Base-by-base conservation (phyloP, 2,329 filamentous ascomycete species). In the Penicillium sp. region DNA sequence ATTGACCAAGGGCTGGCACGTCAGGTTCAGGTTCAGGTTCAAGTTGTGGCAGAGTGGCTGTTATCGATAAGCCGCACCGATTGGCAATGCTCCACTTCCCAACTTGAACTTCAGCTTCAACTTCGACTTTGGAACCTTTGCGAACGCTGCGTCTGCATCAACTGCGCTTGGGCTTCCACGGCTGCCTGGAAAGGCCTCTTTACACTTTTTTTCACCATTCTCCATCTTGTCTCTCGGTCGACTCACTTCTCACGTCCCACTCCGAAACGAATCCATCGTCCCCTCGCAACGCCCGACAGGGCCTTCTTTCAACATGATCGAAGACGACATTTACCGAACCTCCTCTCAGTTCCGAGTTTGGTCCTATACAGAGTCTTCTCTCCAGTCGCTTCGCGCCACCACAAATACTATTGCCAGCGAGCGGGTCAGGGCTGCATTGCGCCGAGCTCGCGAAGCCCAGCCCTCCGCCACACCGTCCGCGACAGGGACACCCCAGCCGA, bases 271-370 rank as follows among this genome's bases (percentile, higher is more conserved):
- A n/a, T n/a, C n/a, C n/a, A 20, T 26, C 30, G 12, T 29, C 50
- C 55, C 45, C 45, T 13, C 13, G 3, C 12, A 44, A 37, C n/a
- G n/a, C n/a, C n/a, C 32, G 21, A 37, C 2, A n/a, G 24, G n/a
- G 20, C 8, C 27, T 51, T 29, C 7, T 18, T 17, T 18, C 59
- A 73, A 39, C 55, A 90, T 95, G 84, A 89, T 85, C 55, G 94
- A 99, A 81, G 94, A 99, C 74, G 89, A 90, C 61, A 81, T 92
- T 49, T 99, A 97, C 75, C 86, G 91, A 26, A 84, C 89, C 45
- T 96, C 93, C 0, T 93, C 90, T 40, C 94, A 99, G 73, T 97
- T 86, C 69, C 85, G 89, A 36, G 81, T 95, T 52, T 99, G 94
- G 94, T 96, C 92, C 9, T 97, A 93, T 74, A 90, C 91, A 0